Evolutionary conservation across 148 eudicot genomes (phyloP).

Genomic region (Cornus controversa): DNA sequence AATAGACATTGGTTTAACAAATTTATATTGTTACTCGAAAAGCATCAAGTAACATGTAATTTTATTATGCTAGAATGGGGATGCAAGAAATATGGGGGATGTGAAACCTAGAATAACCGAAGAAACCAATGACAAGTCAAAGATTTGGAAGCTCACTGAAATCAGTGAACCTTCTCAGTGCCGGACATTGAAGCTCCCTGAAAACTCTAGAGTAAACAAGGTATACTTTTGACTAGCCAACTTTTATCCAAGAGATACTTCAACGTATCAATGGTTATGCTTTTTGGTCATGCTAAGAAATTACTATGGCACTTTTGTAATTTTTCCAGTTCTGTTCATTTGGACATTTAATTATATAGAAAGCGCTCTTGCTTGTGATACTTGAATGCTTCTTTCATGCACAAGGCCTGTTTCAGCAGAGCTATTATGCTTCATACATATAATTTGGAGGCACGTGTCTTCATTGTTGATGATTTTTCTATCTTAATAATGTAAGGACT

Average conservation of each 20-base stretch:
- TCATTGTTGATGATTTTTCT: neutral
- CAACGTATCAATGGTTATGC: neutral
- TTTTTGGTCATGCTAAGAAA: neutral
- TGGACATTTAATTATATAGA: constrained; percentile 1
- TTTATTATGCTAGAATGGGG: constrained; percentile 57
- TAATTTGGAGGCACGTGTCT: neutral
- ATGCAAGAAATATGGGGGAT: constrained; percentile 53
- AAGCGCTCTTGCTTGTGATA: neutral
- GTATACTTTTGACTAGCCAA: constrained; percentile 26
- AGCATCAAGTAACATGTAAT: constrained; percentile 10
- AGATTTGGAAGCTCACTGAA: constrained; percentile 74
- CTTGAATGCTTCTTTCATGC: neutral
- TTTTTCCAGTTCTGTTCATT: neutral
- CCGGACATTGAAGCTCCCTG: constrained; percentile 71
- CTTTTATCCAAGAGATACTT: neutral
- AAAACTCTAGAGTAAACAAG: constrained; percentile 67
- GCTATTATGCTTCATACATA: neutral
- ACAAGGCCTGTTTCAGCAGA: neutral
- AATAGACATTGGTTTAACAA: neutral
- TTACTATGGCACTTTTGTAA: neutral
- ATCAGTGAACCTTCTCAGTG: constrained; percentile 80
- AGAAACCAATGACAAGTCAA: constrained; percentile 71
- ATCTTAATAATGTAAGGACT: neutral
- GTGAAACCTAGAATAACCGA: constrained; percentile 60
- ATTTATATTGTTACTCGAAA: neutral